Percentiles rank a stretch among this genome's conserved stretches.
phyloP scores from a whole-genome alignment of 208 protist genomes.

The Angomonas ambiguus region DNA sequence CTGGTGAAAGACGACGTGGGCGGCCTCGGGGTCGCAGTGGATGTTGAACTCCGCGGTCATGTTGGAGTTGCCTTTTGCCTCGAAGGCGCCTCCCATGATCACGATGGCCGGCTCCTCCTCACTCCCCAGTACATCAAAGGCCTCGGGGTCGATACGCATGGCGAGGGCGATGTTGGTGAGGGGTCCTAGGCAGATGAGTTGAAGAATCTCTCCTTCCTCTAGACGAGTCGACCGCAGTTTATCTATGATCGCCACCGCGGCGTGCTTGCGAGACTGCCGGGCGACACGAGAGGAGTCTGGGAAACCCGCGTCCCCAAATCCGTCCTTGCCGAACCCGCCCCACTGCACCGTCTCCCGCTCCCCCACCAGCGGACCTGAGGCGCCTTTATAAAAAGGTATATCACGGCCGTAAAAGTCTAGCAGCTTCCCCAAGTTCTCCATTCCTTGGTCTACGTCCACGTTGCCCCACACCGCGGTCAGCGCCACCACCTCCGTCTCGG shows the following conservation, averaged over 20 bases:
- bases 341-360: slow-evolving; percentile 68
- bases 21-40: slow-evolving; percentile 83
- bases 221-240: slow-evolving; percentile 36
- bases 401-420: slow-evolving; percentile 66
- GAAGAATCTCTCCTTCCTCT: slow-evolving; percentile 40
- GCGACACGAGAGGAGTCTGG: slow-evolving; percentile 33
- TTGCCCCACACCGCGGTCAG: slow-evolving; percentile 78
- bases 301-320: slow-evolving; percentile 71
- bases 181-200: slow-evolving; percentile 65
- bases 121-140: slow-evolving; percentile 57
- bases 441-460: slow-evolving; percentile 69
- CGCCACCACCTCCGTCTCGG: slow-evolving; percentile 65
- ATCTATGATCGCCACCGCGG: slow-evolving; percentile 55
- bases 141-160: slow-evolving; percentile 47
- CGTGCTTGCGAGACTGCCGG: slow-evolving; percentile 37
- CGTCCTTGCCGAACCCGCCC: slow-evolving; percentile 74
- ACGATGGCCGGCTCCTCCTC: slow-evolving; percentile 60
- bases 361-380: slow-evolving; percentile 49
- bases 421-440: slow-evolving; percentile 78
- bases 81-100: slow-evolving; percentile 68
- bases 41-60: slow-evolving; percentile 83
- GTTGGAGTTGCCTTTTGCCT: slow-evolving; percentile 80
- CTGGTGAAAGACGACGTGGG: slow-evolving; percentile 69
- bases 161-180: slow-evolving; percentile 80
- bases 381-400: slow-evolving; percentile 71